Base-by-base conservation (phyloP, 2,329 filamentous ascomycete species). In the Clarireedia hainanense region DNA sequence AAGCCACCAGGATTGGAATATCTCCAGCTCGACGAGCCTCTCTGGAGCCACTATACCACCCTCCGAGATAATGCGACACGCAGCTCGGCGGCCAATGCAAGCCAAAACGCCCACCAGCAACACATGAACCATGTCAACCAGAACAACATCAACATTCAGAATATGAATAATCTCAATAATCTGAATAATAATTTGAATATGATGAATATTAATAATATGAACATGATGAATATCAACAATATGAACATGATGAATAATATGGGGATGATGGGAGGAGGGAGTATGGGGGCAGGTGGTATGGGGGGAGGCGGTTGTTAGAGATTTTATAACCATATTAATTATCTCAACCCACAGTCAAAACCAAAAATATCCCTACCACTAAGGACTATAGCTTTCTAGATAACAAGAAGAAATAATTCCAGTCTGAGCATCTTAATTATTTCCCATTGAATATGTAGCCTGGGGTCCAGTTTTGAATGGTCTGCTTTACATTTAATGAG, bases 221-320 rank as follows among this genome's bases (percentile, higher is more conserved):
- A 46, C 27, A 26, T 47, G 40, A 52, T 52, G 50, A 43, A 52
- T 34, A 43, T 45, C 23, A 47, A 53, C 26, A 53, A 46, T 53
- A 34, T 27, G 40, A 24, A n/a, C 40, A 53, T 26, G 24, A 53
- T 53, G 42, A 20, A 20, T 20, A 20, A 20, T 20, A 2, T 27
- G 40, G 39, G 26, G 50, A 53, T 26, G 24, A 53, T 53, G 42
- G 50, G 50, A 5, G 15, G 20, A 37, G 40, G 23, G 4, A 20
- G 45, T 14, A 39, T 39, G 39, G 39, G 39, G 17, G 39, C 14
- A 10, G 37, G 6, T 14, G 37, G 37, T n/a, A 42, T 42, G 39
- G 15, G 39, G 9, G 39, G 39, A 42, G 39, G 39, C 2, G 15
- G 39, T n/a, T 42, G 39, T n/a, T 42, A 42, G 39, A 6, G 45